These are phyloP conservation scores for Durotheca rogersii DNA, from an alignment of 495 filamentous ascomycete species.

Conservation along the genomic window DNA sequence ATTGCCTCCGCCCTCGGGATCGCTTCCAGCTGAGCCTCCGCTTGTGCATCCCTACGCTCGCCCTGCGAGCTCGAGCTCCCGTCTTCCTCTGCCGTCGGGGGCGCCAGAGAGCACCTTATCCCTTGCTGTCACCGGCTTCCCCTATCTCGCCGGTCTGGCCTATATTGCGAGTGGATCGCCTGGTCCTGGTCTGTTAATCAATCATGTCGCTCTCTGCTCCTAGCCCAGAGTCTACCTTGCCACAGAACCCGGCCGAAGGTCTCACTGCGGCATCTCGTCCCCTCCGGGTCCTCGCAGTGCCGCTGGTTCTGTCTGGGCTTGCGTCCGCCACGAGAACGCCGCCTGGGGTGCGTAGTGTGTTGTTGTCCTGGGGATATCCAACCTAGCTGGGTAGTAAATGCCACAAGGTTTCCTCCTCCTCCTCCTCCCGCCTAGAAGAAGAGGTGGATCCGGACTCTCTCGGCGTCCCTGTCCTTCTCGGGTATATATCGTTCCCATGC, in stretches of 20 bases:
- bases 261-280: slow-evolving; percentile 2
- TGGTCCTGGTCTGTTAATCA: slow-evolving; percentile 4
- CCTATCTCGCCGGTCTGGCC: too few species aligned
- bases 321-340: too few species aligned
- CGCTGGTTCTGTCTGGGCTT: neutral
- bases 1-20: slow-evolving; percentile 7
- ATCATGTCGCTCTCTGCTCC: slow-evolving; percentile 1
- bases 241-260: neutral
- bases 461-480: slow-evolving; percentile 11
- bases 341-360: too few species aligned
- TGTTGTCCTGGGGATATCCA: too few species aligned
- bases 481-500: slow-evolving; percentile 21
- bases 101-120: slow-evolving; percentile 3
- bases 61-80: too few species aligned
- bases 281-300: slow-evolving; percentile 2
- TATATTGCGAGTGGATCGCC: slow-evolving; percentile 18
- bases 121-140: slow-evolving; percentile 14
- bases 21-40: neutral
- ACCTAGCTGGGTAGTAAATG: too few species aligned
- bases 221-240: slow-evolving; percentile 21
- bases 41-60: slow-evolving; percentile 16
- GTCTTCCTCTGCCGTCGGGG: too few species aligned
- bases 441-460: neutral
- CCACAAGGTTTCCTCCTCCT: too few species aligned
- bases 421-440: neutral